Percentiles rank a stretch among this genome's conserved stretches.
Conservation (phyloP, 148 eudicot species). For the Gaultheria prostrata region DNA sequence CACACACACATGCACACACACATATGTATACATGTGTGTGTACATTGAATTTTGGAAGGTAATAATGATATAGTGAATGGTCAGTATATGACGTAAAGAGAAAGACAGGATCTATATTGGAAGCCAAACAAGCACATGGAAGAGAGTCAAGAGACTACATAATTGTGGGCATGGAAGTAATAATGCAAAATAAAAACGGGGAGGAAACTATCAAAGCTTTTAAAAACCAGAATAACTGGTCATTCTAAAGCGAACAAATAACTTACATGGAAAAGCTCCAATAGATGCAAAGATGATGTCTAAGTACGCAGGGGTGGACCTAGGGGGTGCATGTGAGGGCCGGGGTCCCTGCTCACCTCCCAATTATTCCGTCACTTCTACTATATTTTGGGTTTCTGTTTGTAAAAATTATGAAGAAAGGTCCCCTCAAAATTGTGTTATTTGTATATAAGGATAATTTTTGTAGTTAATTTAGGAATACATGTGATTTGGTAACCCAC, state of each 20-base stretch:
- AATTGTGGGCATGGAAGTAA: background rate
- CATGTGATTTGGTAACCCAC: no score
- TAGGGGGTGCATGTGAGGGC: no score
- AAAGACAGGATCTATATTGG: background rate
- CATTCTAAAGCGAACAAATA: background rate
- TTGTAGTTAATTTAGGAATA: no score
- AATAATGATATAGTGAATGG: background rate
- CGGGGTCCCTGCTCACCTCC: no score
- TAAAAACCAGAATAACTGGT: background rate
- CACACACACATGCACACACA: background rate
- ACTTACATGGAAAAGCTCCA: background rate
- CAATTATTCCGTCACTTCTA: no score
- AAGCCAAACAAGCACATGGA: slow-evolving; percentile 1
- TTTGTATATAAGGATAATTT: no score
- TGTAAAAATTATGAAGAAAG: no score
- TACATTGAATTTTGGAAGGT: background rate
- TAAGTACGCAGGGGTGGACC: background rate
- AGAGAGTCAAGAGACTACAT: background rate
- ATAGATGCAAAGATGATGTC: background rate
- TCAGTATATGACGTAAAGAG: background rate
- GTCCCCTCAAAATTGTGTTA: no score
- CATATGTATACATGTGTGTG: background rate
- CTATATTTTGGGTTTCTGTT: no score
- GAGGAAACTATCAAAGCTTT: background rate
- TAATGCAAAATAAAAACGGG: background rate